Evolutionary conservation across 768 basidiomycete species (phyloP).

Genomic region (Filobasidium floriforme): DNA sequence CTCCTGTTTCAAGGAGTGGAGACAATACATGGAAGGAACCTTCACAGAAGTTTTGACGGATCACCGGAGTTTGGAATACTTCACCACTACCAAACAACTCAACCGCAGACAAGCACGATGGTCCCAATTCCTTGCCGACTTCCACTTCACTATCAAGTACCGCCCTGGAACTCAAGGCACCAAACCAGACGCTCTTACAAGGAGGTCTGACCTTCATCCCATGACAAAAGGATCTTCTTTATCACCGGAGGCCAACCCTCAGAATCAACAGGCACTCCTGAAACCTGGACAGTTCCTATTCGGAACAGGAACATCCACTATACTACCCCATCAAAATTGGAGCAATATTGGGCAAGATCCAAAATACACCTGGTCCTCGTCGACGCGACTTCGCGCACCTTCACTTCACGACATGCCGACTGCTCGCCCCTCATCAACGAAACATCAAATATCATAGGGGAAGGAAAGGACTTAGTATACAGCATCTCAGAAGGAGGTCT

Average conservation of each 20-base stretch:
- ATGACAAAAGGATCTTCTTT: background rate
- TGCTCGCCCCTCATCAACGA: no score
- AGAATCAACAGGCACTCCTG: background rate
- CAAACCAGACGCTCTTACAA: conserved; percentile 22
- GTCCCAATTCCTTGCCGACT: conserved; percentile 31
- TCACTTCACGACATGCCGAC: no score
- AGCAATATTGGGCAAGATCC: no score
- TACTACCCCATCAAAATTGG: background rate
- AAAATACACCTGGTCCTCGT: no score
- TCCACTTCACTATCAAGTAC: conserved; percentile 24
- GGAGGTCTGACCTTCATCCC: conserved; percentile 3
- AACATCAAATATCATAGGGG: no score
- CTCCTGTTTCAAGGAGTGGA: conserved; percentile 23
- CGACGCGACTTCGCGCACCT: no score
- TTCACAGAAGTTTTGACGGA: conserved; percentile 11
- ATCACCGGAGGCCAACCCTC: background rate
- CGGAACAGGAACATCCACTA: background rate
- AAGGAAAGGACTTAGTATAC: no score
- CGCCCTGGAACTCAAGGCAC: conserved; percentile 17
- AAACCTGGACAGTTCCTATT: background rate
- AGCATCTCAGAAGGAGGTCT: no score
- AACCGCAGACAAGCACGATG: conserved; percentile 50
- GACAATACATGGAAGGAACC: conserved; percentile 16
- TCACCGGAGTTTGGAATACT: conserved; percentile 20
- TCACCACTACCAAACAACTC: conserved; percentile 42